Evolutionary conservation across 2,329 filamentous ascomycete genomes (phyloP).

Genomic region (Aureobasidium sp.): DNA sequence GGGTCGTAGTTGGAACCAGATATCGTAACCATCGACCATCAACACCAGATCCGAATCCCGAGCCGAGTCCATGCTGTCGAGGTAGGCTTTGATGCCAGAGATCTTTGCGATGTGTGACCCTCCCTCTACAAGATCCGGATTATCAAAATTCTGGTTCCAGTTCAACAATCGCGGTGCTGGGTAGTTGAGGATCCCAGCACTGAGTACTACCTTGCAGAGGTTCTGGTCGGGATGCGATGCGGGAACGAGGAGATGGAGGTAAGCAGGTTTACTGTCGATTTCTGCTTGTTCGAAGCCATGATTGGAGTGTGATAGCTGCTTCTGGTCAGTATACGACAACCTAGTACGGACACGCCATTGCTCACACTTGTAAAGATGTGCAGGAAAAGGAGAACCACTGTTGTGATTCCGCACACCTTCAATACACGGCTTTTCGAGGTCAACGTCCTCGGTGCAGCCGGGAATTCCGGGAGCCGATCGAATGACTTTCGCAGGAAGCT

Average conservation of each 20-base stretch:
- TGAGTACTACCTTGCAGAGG: slow-evolving; percentile 21
- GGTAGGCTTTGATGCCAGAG: slow-evolving; percentile 19
- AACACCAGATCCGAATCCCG: slow-evolving; percentile 47
- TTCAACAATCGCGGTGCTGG: slow-evolving; percentile 19
- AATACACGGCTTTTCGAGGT: background rate
- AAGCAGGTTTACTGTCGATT: background rate
- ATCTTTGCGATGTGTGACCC: slow-evolving; percentile 22
- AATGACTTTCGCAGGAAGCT: background rate
- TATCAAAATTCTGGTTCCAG: slow-evolving; percentile 15
- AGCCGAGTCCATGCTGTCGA: slow-evolving; percentile 19
- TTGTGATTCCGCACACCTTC: background rate
- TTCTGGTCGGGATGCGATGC: slow-evolving; percentile 10
- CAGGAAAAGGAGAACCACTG: background rate
- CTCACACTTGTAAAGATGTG: background rate
- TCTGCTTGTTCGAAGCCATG: background rate
- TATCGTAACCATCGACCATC: slow-evolving; percentile 54
- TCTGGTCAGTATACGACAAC: background rate
- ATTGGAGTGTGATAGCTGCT: background rate
- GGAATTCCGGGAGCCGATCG: background rate
- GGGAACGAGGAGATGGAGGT: slow-evolving; percentile 5
- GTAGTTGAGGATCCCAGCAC: slow-evolving; percentile 19
- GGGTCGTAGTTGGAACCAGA: slow-evolving; percentile 56
- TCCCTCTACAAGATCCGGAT: background rate
- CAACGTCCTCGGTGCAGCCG: background rate
- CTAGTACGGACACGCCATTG: background rate